Conservation (phyloP, 306 rosid species). For the Sphenostylis stenocarpa region DNA sequence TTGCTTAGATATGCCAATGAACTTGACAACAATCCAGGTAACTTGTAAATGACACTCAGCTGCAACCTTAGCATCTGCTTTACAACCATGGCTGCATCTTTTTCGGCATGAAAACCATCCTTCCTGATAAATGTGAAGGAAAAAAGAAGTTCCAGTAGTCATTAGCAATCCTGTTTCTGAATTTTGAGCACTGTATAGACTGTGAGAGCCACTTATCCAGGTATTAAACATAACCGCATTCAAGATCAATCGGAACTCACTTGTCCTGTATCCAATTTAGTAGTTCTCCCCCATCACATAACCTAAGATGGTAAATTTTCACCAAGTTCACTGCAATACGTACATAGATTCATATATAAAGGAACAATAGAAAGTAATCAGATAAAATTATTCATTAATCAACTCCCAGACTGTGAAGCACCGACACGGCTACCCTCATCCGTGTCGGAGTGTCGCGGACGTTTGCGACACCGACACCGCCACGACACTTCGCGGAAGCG, state of each 20-base stretch:
- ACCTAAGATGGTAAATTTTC: constrained; percentile 59
- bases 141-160: constrained; percentile 23
- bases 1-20: too few relatives aligned
- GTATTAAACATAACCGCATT: background rate
- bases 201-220: constrained; percentile 5
- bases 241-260: constrained; percentile 42
- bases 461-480: too few relatives aligned
- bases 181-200: constrained; percentile 9
- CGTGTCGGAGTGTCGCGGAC: too few relatives aligned
- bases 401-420: background rate
- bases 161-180: background rate
- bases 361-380: background rate
- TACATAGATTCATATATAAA: too few relatives aligned
- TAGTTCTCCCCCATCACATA: constrained; percentile 96
- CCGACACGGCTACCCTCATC: too few relatives aligned
- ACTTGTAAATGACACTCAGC: too few relatives aligned
- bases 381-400: background rate
- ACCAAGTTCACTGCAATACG: too few relatives aligned
- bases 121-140: constrained; percentile 60
- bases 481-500: too few relatives aligned
- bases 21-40: too few relatives aligned
- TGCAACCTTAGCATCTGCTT: too few relatives aligned
- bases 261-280: constrained; percentile 89
- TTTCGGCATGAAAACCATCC: constrained; percentile 90
- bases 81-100: too few relatives aligned